Base-by-base conservation (phyloP, 345 rosid genomes). In the Pistacia vera region DNA sequence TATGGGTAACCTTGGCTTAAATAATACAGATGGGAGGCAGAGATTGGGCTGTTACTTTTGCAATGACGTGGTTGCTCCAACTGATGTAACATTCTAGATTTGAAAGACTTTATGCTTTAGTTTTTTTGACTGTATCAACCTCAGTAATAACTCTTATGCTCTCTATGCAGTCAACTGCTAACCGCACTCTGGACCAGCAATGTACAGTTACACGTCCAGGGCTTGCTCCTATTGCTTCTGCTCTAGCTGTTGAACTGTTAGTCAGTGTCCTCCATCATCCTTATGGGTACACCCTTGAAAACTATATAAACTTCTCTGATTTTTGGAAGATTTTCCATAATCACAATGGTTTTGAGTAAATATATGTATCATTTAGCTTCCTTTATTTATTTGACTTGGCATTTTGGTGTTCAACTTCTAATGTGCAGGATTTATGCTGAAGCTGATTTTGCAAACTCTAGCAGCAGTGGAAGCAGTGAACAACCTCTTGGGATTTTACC, bases 201-300 rank as follows among this genome's bases (percentile, higher is more conserved):
- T 96, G 99, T 81, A 93, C 99, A 41, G 99, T 96, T 81, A 93
- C 97, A 68, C 95, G 97, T 52, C 99, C 99, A 4, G 99, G 97
- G 54, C 83, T 91, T 72, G 98, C 99, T 71, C 97, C 99, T 46
- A 96, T 92, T 65, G 97, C 99, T 82, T 92, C 98, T 7, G 90
- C 97, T 68, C 88, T 96, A 30, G 95, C 97, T 0, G 97, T 88
- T 78, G 98, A 96, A 80, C 95, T 96, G 77, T 87, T 93, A 71
- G 91, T 92, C 16, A 88, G 90, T 72, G 81, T 96, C 74, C 83
- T 92, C 77, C 98, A 96, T 84, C 97, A 96, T 71, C 99, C 97
- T 69, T 74, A 81, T 18, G 88, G 99, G 98, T 96, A 85, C 84
- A 79, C 76, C 71, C 75, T 73, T 38, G 59, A 52, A 35, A 73